Evolutionary conservation across 225 moss, liverwort and hornwort genomes (phyloP).

Genomic region (Pleurozium schreberi): DNA sequence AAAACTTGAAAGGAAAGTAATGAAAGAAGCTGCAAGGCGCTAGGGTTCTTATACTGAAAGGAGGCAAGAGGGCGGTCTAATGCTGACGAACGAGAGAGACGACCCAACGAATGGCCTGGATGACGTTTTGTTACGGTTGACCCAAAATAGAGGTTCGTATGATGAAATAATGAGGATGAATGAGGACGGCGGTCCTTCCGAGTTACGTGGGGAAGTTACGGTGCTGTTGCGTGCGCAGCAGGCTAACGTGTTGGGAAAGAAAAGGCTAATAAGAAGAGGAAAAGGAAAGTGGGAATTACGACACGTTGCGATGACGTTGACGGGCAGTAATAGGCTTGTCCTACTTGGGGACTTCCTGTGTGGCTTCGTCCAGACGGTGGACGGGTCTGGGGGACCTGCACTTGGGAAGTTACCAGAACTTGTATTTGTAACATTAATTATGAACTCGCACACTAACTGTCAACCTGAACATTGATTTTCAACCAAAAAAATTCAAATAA

Average conservation of each 20-base stretch:
- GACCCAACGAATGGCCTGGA: neutral
- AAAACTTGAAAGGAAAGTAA: neutral
- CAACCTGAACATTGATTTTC: neutral
- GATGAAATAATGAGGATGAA: neutral
- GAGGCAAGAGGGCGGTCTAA: neutral
- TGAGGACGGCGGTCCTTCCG: neutral
- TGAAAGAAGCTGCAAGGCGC: fast-evolving
- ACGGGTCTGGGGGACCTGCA: neutral
- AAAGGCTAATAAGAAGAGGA: neutral
- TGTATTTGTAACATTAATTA: neutral
- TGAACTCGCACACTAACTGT: neutral
- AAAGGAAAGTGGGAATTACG: neutral
- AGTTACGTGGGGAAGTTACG: neutral
- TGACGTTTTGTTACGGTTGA: neutral
- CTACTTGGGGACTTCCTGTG: neutral
- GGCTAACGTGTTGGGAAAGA: neutral
- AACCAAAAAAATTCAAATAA: neutral
- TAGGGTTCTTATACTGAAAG: neutral
- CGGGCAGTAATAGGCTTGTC: neutral
- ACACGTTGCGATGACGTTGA: neutral
- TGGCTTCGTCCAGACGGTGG: neutral
- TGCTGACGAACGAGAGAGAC: neutral
- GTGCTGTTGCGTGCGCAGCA: neutral
- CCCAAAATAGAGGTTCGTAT: fast-evolving
- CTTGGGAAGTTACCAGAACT: neutral